These are phyloP conservation scores for Phaseolus coccineus DNA, from an alignment of 331 rosid genomes.

Conservation along the genomic window DNA sequence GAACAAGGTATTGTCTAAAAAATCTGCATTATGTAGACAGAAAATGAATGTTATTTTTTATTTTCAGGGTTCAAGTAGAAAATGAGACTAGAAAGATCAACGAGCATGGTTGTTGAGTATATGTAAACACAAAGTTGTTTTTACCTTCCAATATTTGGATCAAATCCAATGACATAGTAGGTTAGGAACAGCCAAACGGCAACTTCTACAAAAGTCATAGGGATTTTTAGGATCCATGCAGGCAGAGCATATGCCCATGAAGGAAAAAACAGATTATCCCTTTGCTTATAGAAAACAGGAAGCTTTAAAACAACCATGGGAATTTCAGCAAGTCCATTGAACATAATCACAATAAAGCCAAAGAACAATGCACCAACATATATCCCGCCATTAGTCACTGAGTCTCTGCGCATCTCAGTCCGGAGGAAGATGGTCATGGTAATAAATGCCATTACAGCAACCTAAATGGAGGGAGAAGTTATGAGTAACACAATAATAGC, in stretches of 20 bases:
- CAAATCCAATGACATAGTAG: not conserved
- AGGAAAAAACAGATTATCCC: not conserved
- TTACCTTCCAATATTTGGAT: not conserved
- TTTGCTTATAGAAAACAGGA: not conserved
- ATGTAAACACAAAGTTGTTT: not conserved
- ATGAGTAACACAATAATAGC: not conserved
- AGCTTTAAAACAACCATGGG: no score
- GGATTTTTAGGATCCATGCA: no score
- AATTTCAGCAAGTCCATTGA: no score
- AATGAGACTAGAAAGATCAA: not conserved
- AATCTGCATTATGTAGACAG: conserved; percentile 49
- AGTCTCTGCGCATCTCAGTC: no score
- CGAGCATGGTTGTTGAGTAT: not conserved
- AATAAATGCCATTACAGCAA: not conserved
- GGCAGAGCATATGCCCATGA: not conserved
- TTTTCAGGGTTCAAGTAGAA: not conserved
- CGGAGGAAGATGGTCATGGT: no score
- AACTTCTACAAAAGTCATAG: no score
- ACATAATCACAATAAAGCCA: no score
- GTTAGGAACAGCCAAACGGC: no score
- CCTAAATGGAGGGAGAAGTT: not conserved
- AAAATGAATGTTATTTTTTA: no score
- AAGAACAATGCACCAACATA: no score
- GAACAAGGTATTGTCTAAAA: conserved; percentile 60
- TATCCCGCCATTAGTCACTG: no score